These are phyloP conservation scores for Zelonia costaricensis DNA, from an alignment of 208 protist species.

Conservation along the genomic window DNA sequence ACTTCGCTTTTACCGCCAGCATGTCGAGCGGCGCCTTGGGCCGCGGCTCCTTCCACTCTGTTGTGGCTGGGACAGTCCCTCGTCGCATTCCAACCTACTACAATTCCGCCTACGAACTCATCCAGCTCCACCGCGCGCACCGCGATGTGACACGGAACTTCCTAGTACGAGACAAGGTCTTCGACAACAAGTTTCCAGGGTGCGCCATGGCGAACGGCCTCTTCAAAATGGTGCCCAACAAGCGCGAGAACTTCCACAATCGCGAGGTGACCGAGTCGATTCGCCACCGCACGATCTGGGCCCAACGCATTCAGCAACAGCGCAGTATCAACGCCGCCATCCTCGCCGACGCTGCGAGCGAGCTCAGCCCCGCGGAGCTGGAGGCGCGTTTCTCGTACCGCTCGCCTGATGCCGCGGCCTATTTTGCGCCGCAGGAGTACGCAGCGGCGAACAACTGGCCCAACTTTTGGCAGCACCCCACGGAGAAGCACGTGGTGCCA, in stretches of 20 bases:
- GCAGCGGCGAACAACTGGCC: slow-evolving; percentile 74
- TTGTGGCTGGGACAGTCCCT: slow-evolving; percentile 65
- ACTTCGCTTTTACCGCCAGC: too few species aligned
- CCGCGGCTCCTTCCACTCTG: slow-evolving; percentile 78
- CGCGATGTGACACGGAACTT: slow-evolving; percentile 75
- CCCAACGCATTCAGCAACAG: slow-evolving; percentile 81
- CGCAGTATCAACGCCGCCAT: slow-evolving; percentile 74
- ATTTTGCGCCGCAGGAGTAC: slow-evolving; percentile 75
- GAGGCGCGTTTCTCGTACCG: slow-evolving; percentile 53
- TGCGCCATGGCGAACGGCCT: slow-evolving; percentile 78
- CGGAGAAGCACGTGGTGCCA: slow-evolving; percentile 74
- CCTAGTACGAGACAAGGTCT: slow-evolving; percentile 82
- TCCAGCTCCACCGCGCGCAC: slow-evolving; percentile 78
- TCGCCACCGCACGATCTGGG: slow-evolving; percentile 80
- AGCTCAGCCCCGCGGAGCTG: slow-evolving; percentile 35
- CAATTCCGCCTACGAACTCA: slow-evolving; percentile 69
- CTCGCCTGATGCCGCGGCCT: slow-evolving; percentile 75
- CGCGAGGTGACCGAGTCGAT: slow-evolving; percentile 81
- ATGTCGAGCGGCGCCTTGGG: slow-evolving; percentile 88
- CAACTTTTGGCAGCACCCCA: slow-evolving; percentile 91
- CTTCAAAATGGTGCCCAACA: slow-evolving; percentile 87
- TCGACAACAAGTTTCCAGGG: slow-evolving; percentile 91
- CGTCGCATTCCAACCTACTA: slow-evolving; percentile 71
- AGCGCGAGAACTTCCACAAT: slow-evolving; percentile 72
- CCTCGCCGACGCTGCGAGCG: slow-evolving; percentile 32